A percentile compares a stretch with the other conserved stretches of the same genome.
phyloP scores from a whole-genome alignment of 805 yeast species.

The Kodamaea lidongshanica region DNA sequence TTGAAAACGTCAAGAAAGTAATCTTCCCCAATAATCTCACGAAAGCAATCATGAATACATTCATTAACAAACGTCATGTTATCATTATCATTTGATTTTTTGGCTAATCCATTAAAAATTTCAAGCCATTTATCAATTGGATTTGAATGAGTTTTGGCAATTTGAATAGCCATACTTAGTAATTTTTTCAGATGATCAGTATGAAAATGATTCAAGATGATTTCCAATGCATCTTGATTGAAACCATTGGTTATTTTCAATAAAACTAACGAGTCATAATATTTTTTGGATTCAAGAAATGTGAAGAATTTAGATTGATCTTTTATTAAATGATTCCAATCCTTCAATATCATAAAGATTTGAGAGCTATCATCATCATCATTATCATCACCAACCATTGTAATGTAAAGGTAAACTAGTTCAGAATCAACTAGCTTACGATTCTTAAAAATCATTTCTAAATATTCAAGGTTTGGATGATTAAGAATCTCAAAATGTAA shows the following conservation, averaged over 20 bases:
- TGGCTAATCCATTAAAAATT: constrained; percentile 7
- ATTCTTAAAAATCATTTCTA: constrained; percentile 2
- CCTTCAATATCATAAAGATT: constrained; percentile 7
- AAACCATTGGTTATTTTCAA: too few species aligned
- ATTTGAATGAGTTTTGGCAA: too few species aligned
- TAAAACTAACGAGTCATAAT: too few species aligned
- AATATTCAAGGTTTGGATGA: constrained; percentile 3
- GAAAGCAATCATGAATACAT: constrained; percentile 29
- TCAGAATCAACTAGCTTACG: neutral
- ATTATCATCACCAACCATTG: constrained; percentile 14
- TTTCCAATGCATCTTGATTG: too few species aligned
- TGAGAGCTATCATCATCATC: constrained; percentile 12
- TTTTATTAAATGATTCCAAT: constrained; percentile 3
- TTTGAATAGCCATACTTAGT: too few species aligned
- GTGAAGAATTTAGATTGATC: too few species aligned
- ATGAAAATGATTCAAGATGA: too few species aligned
- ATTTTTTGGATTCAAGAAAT: too few species aligned
- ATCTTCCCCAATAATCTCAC: constrained; percentile 18
- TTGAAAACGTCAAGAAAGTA: constrained; percentile 49
- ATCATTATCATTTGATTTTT: constrained; percentile 1
- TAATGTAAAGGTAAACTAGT: constrained; percentile 15
- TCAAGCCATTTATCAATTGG: constrained; percentile 4
- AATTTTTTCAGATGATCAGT: too few species aligned
- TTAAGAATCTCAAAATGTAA: constrained; percentile 35
- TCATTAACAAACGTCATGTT: constrained; percentile 15